A percentile compares a stretch with the other conserved stretches of the same genome.
Evolutionary conservation across 257 asterid species (phyloP).

Genomic region (Solanum chilense): DNA sequence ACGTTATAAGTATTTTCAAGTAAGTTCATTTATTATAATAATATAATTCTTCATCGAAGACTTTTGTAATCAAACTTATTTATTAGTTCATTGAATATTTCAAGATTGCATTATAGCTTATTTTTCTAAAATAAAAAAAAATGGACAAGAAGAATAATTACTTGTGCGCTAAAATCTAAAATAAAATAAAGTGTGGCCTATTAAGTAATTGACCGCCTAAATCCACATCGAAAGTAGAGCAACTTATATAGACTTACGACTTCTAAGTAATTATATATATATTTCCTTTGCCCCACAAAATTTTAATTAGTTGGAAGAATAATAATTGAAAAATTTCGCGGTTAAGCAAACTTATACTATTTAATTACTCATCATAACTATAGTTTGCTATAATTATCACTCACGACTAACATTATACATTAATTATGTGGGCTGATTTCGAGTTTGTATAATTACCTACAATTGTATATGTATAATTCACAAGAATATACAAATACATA

Average conservation of each 20-base stretch:
- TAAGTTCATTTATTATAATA: background rate
- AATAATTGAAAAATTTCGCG: too few relatives aligned
- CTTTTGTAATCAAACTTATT: background rate
- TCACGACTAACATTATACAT: too few relatives aligned
- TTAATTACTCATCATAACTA: too few relatives aligned
- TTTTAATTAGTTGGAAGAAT: too few relatives aligned
- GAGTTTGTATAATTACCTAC: too few relatives aligned
- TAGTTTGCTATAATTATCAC: too few relatives aligned
- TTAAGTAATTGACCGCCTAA: background rate
- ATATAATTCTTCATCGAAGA: background rate
- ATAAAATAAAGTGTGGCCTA: background rate
- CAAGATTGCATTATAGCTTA: background rate
- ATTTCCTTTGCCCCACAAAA: too few relatives aligned
- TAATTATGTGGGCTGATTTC: too few relatives aligned
- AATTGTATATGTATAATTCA: too few relatives aligned
- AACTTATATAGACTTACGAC: background rate
- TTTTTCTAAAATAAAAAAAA: background rate
- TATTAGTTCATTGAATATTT: background rate
- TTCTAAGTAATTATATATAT: background rate
- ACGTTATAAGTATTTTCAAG: background rate
- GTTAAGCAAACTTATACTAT: too few relatives aligned
- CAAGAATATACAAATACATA: too few relatives aligned
- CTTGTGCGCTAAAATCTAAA: background rate
- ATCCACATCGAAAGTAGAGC: background rate
- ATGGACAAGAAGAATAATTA: background rate